Evolutionary conservation across 352 stramenopile genomes (phyloP).

Genomic region (Pythium brassicae): DNA sequence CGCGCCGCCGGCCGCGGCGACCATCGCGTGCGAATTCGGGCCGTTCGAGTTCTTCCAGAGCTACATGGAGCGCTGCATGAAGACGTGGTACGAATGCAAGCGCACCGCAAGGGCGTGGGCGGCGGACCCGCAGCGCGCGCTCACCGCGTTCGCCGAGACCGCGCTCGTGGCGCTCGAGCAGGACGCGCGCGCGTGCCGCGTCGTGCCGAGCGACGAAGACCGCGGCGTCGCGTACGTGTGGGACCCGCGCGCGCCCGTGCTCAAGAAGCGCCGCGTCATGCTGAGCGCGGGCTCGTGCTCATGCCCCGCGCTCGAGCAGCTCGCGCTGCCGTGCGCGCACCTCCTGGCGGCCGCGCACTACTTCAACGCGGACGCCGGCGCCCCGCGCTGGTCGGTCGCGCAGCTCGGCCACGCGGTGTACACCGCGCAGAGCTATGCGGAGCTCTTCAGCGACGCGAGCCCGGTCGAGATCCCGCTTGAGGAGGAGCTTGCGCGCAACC

Average conservation of each 20-base stretch:
- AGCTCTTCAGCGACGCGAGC: constrained; percentile 23
- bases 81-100: constrained; percentile 33
- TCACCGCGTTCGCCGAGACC: constrained; percentile 35
- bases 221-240: constrained; percentile 34
- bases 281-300: constrained; percentile 26
- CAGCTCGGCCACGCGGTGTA: constrained; percentile 30
- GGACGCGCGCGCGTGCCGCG: constrained; percentile 28
- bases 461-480: constrained; percentile 36
- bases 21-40: constrained; percentile 14
- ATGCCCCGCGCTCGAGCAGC: constrained; percentile 31
- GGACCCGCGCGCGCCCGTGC: constrained; percentile 18
- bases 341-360: constrained; percentile 26
- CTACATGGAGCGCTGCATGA: constrained; percentile 48
- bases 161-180: constrained; percentile 24
- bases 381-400: constrained; percentile 23
- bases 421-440: constrained; percentile 21
- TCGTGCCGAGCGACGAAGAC: constrained; percentile 36
- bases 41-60: constrained; percentile 43
- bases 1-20: constrained; percentile 12
- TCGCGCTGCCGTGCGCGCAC: constrained; percentile 36
- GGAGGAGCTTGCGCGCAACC: constrained; percentile 39
- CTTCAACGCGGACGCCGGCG: constrained; percentile 32
- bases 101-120: constrained; percentile 24
- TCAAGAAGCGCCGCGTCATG: constrained; percentile 38
- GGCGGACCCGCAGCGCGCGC: constrained; percentile 13